Conservation (phyloP, 768 basidiomycete genomes). For the Suillus decipiens region DNA sequence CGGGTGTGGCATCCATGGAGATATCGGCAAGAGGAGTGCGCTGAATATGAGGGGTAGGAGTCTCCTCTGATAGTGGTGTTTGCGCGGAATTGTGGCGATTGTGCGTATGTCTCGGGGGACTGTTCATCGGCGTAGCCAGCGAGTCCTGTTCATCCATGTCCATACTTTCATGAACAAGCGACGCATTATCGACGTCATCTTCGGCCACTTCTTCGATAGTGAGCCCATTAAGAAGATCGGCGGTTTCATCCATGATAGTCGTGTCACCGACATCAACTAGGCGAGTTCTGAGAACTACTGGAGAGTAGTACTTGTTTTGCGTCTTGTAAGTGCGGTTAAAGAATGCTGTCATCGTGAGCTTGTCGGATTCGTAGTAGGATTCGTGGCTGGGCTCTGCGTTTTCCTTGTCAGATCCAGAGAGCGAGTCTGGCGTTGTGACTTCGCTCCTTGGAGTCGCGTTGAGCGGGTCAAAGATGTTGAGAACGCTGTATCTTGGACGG, state of each 20-base stretch:
- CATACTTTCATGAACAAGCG: conserved; percentile 9
- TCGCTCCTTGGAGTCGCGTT: conserved; percentile 29
- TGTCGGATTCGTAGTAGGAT: conserved; percentile 28
- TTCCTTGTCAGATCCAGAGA: conserved; percentile 21
- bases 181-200: conserved; percentile 1
- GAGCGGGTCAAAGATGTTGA: conserved; percentile 36
- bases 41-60: neutral
- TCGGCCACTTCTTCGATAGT: conserved; percentile 12
- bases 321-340: conserved; percentile 31
- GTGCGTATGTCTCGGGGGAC: neutral
- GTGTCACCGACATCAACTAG: conserved; percentile 34
- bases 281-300: conserved; percentile 25
- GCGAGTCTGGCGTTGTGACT: conserved; percentile 27
- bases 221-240: conserved; percentile 11
- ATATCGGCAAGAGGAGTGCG: conserved; percentile 18
- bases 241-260: conserved; percentile 18
- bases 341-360: conserved; percentile 37
- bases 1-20: conserved; percentile 18
- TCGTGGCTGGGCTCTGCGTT: conserved; percentile 13
- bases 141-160: conserved; percentile 6
- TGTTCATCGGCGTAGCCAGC: conserved; percentile 6
- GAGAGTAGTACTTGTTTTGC: conserved; percentile 14
- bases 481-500: conserved; percentile 32
- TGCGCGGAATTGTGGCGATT: neutral
- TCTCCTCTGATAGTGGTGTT: conserved; percentile 10